Evolutionary conservation across 2,329 filamentous ascomycete genomes (phyloP), one percentile per base, ranked within the genome.

Genomic region (Microascus cirrosus): DNA sequence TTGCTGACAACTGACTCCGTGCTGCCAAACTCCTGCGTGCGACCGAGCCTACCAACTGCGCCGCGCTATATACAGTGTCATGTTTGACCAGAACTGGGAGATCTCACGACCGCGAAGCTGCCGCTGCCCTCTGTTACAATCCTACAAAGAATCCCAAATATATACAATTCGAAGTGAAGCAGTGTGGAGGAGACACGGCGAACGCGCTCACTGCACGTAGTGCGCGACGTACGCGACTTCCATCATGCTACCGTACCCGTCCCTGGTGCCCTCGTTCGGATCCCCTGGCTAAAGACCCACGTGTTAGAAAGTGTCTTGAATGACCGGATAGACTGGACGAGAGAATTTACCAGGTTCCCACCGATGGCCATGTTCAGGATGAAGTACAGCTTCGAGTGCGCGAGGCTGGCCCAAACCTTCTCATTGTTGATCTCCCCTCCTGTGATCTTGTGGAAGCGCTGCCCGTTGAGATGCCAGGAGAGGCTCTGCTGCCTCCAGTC

Each of bases 311-410:
- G 39, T n/a, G 18, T 45, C 8, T 45, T 18, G 39, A 42, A n/a
- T 32, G 28, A 32, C 8, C 4, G 28, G 28, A 18, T 45, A 13
- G 54, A 57, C 55, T 12, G 20, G 45, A 36, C 22, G 39, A 48
- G 36, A 42, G 25, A 48, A 74, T 77, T 66, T 70, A 78, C 79
- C 75, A 69, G 77, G 62, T 74, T 68, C 28, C 80, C 80, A 11
- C 80, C 80, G 34, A 83, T 74, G 53, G 80, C 79, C 5, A 83
- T 69, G 60, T 83, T 82, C 56, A 83, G 66, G 57, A 83, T 74
- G 55, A 82, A 65, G 62, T 74, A 81, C 64, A 80, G 63, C 2
- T 79, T 74, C 57, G 69, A 75, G 61, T 81, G 75, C 22, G 77
- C 77, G 20, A 83, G 66, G 3, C 72, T 69, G 3, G 66, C 71